Base-by-base conservation (phyloP, 495 filamentous ascomycete genomes). In the Penicillium mononematosum region DNA sequence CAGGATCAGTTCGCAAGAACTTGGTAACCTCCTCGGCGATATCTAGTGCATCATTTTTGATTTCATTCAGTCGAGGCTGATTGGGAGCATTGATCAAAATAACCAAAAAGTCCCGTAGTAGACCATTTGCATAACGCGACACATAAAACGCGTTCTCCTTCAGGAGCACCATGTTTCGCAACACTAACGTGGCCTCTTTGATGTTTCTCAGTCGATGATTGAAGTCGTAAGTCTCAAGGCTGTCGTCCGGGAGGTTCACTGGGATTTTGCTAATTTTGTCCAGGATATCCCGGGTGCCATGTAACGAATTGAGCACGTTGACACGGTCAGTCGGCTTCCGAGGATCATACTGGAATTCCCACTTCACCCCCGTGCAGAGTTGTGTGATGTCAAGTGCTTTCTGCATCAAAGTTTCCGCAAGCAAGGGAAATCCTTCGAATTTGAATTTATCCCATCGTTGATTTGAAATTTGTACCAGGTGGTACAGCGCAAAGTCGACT, bases 381-480 rank as follows among this genome's bases (percentile, higher is more conserved):
- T 76, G 80, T 51, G 85, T 85, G 39, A 94, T 77, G 46, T 88
- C 83, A 19, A 96, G 77, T 5, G 88, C 83, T 65, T 91, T 93
- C 61, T 89, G 86, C 61, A 96, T 88, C 24, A 99, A 78, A 12
- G 88, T 88, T 67, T 98, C 94, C 2, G 90, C 90, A 36, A 99
- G 78, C 32, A 91, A 85, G n/a, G 88, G 86, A 64, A 96, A 97
- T 3, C 86, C 85, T 55, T 96, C 92, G 56, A 96, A 96, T 59
- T 89, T 88, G 71, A 95, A 96, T 66, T 96, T 96, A 66, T 98
- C 95, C 29, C 92, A 93, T 31, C 90, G 82, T 69, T 97, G 92
- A 54, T 89, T 91, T 0, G 92, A 96, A 17, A 96, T 96, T 68
- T 96, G 94, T 55, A 98, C 92, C 12, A 99, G 76, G 67, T 97